Conservation (phyloP, 768 basidiomycete species). For the Trametes punicea region DNA sequence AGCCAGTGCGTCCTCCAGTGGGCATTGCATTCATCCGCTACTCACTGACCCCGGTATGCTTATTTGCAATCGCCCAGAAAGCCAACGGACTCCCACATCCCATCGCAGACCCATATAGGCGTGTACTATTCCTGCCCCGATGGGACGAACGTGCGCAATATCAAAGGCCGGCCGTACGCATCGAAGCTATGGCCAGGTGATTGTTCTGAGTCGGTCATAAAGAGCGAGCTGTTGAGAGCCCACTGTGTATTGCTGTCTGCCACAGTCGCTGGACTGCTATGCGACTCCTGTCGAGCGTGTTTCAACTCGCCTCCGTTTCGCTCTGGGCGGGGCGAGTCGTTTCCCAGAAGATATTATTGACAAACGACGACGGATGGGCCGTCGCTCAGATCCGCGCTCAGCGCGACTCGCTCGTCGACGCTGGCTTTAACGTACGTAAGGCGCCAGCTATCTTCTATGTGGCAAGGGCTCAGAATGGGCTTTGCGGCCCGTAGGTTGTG, state of each 20-base stretch:
- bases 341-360: slow-evolving; percentile 27
- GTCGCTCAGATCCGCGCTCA: slow-evolving; percentile 44
- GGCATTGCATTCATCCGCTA: no score
- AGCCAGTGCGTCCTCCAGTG: no score
- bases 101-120: not conserved
- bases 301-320: not conserved
- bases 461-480: not conserved
- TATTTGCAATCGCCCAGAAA: not conserved
- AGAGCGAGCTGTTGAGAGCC: not conserved
- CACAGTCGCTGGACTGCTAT: not conserved
- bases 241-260: no score
- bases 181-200: not conserved
- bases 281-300: not conserved
- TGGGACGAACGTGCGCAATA: not conserved
- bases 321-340: not conserved
- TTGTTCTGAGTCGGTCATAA: not conserved
- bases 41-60: no score
- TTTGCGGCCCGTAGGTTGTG: slow-evolving; percentile 38
- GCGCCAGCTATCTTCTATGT: not conserved
- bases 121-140: not conserved
- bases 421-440: slow-evolving; percentile 37
- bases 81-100: not conserved
- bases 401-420: slow-evolving; percentile 35
- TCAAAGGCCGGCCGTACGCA: not conserved
- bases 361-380: slow-evolving; percentile 44